These are phyloP conservation scores for Apostasia shenzhenica DNA, from an alignment of 106 monocot species.

Conservation along the genomic window DNA sequence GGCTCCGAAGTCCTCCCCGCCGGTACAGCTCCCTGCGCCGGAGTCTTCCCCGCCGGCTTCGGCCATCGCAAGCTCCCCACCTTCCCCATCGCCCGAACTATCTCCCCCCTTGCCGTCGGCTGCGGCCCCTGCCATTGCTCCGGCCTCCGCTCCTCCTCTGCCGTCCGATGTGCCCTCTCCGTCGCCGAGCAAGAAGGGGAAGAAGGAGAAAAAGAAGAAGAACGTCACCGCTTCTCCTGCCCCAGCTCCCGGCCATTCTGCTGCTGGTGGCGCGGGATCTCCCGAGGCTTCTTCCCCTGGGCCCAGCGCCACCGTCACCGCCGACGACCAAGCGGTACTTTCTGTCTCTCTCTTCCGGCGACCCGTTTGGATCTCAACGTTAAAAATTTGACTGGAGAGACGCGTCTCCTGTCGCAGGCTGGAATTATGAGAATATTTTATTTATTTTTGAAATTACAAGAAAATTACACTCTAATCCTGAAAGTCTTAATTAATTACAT, in stretches of 20 bases:
- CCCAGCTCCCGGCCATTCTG: not conserved
- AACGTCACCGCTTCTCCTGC: not conserved
- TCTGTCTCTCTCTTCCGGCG: not conserved
- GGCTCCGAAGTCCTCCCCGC: not conserved
- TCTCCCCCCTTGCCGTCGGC: slow-evolving; percentile 1
- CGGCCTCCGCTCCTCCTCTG: not conserved
- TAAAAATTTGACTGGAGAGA: not conserved
- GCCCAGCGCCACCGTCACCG: slow-evolving; percentile 3
- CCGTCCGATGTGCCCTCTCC: slow-evolving; percentile 4
- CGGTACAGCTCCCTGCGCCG: not conserved
- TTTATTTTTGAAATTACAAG: not conserved
- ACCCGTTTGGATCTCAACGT: not conserved
- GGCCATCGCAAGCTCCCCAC: not conserved
- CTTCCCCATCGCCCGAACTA: not conserved
- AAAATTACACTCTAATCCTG: not conserved
- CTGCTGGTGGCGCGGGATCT: not conserved
- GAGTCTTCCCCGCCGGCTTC: slow-evolving; percentile 9
- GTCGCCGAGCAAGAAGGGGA: slow-evolving; percentile 7
- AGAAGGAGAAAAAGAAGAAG: slow-evolving; percentile 9
- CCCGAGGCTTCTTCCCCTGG: slow-evolving; percentile 9
- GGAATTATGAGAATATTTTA: not conserved
- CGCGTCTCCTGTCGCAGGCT: not conserved
- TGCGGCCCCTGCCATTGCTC: not conserved
- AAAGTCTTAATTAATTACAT: not conserved
- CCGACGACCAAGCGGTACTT: slow-evolving; percentile 12